phyloP scores from a whole-genome alignment of 257 asterid genomes.

The Perilla frutescens region DNA sequence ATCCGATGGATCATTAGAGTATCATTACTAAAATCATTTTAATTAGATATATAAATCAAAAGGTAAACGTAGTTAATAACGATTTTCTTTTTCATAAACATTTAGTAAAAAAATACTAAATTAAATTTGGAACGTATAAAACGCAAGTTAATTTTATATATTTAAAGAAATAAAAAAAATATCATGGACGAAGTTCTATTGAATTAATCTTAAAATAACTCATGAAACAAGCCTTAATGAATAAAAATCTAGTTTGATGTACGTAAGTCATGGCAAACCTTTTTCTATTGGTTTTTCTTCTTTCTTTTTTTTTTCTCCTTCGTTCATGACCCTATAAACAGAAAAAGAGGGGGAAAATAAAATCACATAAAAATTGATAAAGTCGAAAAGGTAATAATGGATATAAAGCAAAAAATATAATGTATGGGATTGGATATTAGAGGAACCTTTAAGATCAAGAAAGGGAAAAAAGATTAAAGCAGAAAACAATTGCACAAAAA shows the following conservation, averaged over 20 bases:
- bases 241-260: background rate
- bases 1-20: too few species aligned
- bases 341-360: background rate
- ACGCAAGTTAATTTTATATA: background rate
- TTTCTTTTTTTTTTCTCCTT: background rate
- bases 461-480: constrained; percentile 42
- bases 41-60: too few species aligned
- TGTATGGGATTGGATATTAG: constrained; percentile 24
- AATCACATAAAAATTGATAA: constrained; percentile 20
- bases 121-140: background rate
- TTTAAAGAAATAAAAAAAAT: background rate
- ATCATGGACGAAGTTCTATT: background rate
- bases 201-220: background rate
- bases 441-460: constrained; percentile 46
- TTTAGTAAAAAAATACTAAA: too few species aligned
- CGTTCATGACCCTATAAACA: constrained; percentile 18
- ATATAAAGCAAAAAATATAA: constrained; percentile 29
- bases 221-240: background rate
- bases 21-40: too few species aligned
- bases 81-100: too few species aligned
- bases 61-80: too few species aligned
- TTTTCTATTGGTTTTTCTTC: background rate
- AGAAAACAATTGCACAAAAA: constrained; percentile 26
- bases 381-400: constrained; percentile 9
- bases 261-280: constrained; percentile 13